A percentile compares a stretch with the other conserved stretches of the same genome.
Evolutionary conservation across 176 grass and related monocot species (phyloP).

Genomic region (Saccharum officinarum): DNA sequence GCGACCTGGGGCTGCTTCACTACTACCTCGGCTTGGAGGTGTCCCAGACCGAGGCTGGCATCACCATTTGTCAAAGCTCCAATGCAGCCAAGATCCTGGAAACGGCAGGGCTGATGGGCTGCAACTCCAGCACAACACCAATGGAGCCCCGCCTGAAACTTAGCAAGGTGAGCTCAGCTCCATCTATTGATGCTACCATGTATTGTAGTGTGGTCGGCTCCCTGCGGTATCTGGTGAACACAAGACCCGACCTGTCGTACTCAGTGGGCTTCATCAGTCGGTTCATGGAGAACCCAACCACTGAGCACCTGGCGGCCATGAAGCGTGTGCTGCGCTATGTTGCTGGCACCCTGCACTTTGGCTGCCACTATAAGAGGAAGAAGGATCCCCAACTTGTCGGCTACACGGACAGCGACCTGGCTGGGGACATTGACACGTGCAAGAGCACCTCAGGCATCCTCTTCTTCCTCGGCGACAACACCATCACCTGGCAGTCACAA

Average conservation of each 20-base stretch:
- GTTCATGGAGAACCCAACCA: neutral
- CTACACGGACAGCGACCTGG: neutral
- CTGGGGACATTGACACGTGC: neutral
- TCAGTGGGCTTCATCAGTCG: neutral
- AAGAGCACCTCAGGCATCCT: neutral
- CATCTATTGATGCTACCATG: neutral
- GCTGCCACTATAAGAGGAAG: neutral
- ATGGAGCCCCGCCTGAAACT: neutral
- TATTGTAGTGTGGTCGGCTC: neutral
- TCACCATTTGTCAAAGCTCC: neutral
- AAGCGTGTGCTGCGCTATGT: neutral
- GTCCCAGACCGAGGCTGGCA: neutral
- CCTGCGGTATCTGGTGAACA: neutral
- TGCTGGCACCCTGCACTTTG: neutral
- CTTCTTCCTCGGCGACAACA: neutral
- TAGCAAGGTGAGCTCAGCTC: neutral
- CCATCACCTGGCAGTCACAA: neutral
- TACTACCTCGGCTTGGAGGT: neutral
- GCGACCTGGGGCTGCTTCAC: neutral
- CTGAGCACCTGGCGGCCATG: neutral
- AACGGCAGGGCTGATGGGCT: too few relatives aligned
- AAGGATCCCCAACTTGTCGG: neutral
- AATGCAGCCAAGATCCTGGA: neutral
- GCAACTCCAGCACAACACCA: too few relatives aligned
- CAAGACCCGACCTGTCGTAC: neutral